These are phyloP conservation scores for Aureobasidium sp. DNA, from an alignment of 2,329 filamentous ascomycete genomes.

Conservation along the genomic window DNA sequence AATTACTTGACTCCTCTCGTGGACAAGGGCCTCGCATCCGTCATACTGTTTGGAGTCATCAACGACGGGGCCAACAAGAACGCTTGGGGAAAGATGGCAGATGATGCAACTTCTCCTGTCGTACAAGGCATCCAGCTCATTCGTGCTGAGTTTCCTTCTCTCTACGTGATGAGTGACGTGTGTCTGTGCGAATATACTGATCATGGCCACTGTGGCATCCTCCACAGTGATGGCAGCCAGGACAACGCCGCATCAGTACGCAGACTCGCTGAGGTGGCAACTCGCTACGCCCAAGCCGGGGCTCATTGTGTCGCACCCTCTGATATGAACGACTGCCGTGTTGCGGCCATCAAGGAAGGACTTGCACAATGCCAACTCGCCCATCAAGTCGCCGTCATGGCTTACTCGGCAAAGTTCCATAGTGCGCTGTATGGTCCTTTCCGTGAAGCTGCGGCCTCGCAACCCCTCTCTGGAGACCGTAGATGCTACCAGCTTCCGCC, in stretches of 20 bases:
- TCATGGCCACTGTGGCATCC: slow-evolving; percentile 93
- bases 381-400: slow-evolving; percentile 90
- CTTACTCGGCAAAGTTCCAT: slow-evolving; percentile 95
- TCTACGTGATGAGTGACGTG: slow-evolving; percentile 89
- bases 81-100: slow-evolving; percentile 80
- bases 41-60: slow-evolving; percentile 94
- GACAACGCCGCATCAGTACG: slow-evolving; percentile 94
- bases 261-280: slow-evolving; percentile 92
- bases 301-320: slow-evolving; percentile 95
- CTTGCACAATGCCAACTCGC: slow-evolving; percentile 90
- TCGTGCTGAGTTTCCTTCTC: slow-evolving; percentile 74
- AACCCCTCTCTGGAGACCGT: not conserved
- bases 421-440: slow-evolving; percentile 96
- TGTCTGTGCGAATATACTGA: slow-evolving; percentile 98
- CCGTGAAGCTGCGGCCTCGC: slow-evolving; percentile 63
- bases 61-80: slow-evolving; percentile 77
- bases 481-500: slow-evolving; percentile 93
- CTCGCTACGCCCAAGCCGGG: slow-evolving; percentile 90
- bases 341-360: slow-evolving; percentile 96
- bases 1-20: slow-evolving; percentile 81
- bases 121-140: slow-evolving; percentile 80
- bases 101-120: slow-evolving; percentile 88
- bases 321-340: slow-evolving; percentile 98
- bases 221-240: slow-evolving; percentile 83
- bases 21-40: slow-evolving; percentile 80